Evolutionary conservation across 129 eudicot species (phyloP), one percentile per base, ranked within the genome.

Genomic region (Gnaphalium uliginosum): DNA sequence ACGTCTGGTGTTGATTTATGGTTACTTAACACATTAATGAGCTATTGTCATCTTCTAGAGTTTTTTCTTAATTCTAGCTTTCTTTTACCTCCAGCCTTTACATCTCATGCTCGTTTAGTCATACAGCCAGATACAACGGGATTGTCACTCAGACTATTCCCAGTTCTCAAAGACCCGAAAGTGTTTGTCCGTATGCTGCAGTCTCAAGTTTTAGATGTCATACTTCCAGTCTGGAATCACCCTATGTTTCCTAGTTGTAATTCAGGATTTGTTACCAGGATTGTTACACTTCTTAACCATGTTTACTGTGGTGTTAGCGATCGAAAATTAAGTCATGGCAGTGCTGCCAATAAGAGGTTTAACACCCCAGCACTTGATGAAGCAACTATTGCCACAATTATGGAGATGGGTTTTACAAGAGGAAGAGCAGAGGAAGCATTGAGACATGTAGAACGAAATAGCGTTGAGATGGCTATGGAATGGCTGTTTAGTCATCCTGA

Each of bases 171-270:
- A 51, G 92, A 89, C 35, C 85, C 96, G 2, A 89, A 89, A 70
- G 86, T 75, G 7, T 89, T 89, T 77, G 89, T 89, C 27, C 85
- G 88, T 9, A 75, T 87, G 92, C 81, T 89, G 76, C 96, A 89
- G 78, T 78, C 89, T 19, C 92, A 87, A 81, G 89, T 87, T 71
- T 80, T 89, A 48, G 92, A 89, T 76, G 86, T 87, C 76, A 73
- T 87, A 83, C 89, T 87, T 82, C 96, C 96, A 50, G 70, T 89
- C n/a, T 87, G 96, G 96, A 89, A 87, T 58, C 88, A 89, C 48
- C 82, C 86, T 22, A 78, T 78, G 88, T 89, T 89, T 62, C 85
- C 92, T 35, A 66, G 67, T 18, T 87, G 92, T 83, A 81, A 76
- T 60, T 67, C 85, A 2, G 76, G 76, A 37, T 89, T 87, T 48